Base-by-base conservation (phyloP, 805 yeast species). In the Jamesozyma lodderae region DNA sequence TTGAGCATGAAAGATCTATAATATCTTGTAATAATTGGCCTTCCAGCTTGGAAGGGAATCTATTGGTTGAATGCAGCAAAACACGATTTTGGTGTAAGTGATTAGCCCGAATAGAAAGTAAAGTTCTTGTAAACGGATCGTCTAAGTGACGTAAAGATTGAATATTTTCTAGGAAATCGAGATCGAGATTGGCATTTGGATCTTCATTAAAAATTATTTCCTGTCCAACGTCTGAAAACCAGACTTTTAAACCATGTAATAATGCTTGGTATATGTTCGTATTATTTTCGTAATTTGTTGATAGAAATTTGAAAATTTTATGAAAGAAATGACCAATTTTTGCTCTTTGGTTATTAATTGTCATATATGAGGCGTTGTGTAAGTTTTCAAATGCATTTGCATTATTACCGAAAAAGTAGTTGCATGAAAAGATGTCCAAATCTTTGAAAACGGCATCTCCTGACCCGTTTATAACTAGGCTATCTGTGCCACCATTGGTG, bases 161-260 rank as follows among this genome's bases (percentile, higher is more conserved):
- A 13, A 77, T 66, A 26, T 71, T 69, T 30, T 71, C 72, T 38
- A 80, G 67, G 50, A 73, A 77, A 1, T 70, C 67, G 43, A 76
- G 75, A 31, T 75, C 74, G 21, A 79, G 64, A 30, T 64, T 64
- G 4, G 78, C 57, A 25, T 64, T 73, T 33, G 77, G 79, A 41
- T 77, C 74, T 3, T 70, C 63, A 34, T 72, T 79, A 34, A 79
- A 69, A 0, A 79, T 60, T 10, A 80, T 64, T 47, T 84, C 94
- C 40, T 74, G 69, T 1, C 95, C 94, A 20, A 81, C 81, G 52
- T 86, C 92, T 20, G 81, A 68, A 46, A 81, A 79, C 84, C 92
- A 90, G 5, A 80, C 75, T 45, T 81, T 76, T 33, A 81, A 53
- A 3, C 80, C 78, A 51, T 75, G 73, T 23, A 87, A 60, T 24